These are phyloP conservation scores for Rhizomucor miehei DNA, from an alignment of 371 early-diverging fungal genomes.

Conservation along the genomic window DNA sequence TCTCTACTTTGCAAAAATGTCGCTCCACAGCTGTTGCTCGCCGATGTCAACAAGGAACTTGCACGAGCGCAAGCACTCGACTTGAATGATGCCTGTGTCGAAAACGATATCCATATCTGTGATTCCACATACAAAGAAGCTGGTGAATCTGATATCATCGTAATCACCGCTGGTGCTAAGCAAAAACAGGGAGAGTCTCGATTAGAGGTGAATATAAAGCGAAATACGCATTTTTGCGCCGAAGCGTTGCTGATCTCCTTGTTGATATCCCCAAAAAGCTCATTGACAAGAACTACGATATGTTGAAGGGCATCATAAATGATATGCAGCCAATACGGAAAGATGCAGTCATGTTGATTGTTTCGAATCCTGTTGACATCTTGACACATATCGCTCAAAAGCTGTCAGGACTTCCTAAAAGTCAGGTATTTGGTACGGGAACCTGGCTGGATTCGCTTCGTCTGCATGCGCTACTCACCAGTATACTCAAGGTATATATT, in stretches of 20 bases:
- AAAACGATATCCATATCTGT: conserved; percentile 61
- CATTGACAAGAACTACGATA: conserved; percentile 77
- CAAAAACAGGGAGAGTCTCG: conserved; percentile 78
- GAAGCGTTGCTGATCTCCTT: background rate
- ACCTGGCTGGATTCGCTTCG: conserved; percentile 82
- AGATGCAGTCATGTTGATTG: conserved; percentile 67
- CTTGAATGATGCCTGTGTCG: conserved; percentile 72
- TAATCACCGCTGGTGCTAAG: conserved; percentile 88
- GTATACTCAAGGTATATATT: conserved; percentile 36
- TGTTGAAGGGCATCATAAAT: conserved; percentile 67
- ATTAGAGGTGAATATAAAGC: conserved; percentile 29
- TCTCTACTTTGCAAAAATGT: conserved; percentile 67
- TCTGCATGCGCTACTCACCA: conserved; percentile 62
- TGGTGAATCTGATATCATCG: conserved; percentile 81
- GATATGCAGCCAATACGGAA: conserved; percentile 73
- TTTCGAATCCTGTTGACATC: conserved; percentile 83
- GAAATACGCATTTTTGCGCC: no score
- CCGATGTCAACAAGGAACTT: conserved; percentile 65
- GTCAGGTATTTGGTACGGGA: conserved; percentile 84
- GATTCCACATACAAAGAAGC: conserved; percentile 65
- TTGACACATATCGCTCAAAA: conserved; percentile 82
- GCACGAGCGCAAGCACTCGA: conserved; percentile 76
- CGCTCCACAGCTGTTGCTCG: conserved; percentile 67
- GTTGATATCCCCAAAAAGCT: conserved; percentile 29
- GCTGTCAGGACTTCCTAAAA: conserved; percentile 71